Percentiles rank a stretch among this genome's conserved stretches.
Evolutionary conservation across 176 grass and related monocot genomes (phyloP).

Genomic region (Lolium rigidum): DNA sequence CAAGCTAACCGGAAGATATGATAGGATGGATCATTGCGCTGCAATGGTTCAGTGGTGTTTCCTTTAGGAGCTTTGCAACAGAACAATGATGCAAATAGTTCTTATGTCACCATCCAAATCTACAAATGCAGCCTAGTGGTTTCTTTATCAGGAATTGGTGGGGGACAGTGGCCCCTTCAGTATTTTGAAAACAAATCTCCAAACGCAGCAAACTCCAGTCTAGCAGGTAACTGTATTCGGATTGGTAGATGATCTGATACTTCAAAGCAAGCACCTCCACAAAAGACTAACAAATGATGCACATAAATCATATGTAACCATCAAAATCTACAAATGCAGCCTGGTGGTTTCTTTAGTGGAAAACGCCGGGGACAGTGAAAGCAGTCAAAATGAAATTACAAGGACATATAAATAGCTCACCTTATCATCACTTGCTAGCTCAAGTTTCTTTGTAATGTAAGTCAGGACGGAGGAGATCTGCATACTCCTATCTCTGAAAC

Average conservation of each 20-base stretch:
- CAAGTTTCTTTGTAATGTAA: conserved; percentile 76
- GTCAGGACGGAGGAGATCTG: conserved; percentile 74
- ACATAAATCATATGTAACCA: no score
- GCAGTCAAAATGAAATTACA: conserved; percentile 15
- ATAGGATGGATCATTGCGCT: background rate
- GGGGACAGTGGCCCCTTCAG: no score
- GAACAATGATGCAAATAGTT: background rate
- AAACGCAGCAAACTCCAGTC: no score
- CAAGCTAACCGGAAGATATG: background rate
- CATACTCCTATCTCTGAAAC: conserved; percentile 72
- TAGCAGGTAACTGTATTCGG: no score
- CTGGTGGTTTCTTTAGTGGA: no score
- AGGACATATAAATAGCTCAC: conserved; percentile 41
- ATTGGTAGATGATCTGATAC: no score
- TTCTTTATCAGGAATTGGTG: background rate
- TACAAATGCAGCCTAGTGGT: conserved; percentile 2
- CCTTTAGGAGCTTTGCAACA: background rate
- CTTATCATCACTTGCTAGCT: conserved; percentile 75
- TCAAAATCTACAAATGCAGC: no score
- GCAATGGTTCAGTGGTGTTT: conserved; percentile 16
- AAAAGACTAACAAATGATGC: no score
- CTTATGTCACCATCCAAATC: conserved; percentile 20
- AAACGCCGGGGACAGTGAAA: background rate
- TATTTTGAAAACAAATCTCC: no score
- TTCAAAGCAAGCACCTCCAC: no score